Conservation (phyloP, 2,329 filamentous ascomycete genomes). For the Xylariaceae sp. region DNA sequence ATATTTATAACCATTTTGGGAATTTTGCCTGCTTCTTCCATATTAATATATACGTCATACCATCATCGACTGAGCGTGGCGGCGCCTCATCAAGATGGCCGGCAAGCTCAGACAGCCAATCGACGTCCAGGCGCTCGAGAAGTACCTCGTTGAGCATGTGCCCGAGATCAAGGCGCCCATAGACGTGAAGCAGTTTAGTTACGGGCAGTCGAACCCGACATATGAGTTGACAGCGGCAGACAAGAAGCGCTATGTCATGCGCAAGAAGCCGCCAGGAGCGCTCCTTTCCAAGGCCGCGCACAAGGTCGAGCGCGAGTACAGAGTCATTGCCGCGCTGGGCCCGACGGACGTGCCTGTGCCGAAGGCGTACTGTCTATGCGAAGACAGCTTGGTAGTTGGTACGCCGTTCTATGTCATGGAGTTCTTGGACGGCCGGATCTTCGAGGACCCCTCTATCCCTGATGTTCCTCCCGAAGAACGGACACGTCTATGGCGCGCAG, state of each 20-base stretch:
- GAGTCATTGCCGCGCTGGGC: slow-evolving; percentile 78
- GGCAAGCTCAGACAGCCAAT: slow-evolving; percentile 87
- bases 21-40: background rate
- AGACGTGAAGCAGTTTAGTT: slow-evolving; percentile 93
- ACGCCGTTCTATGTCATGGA: slow-evolving; percentile 98
- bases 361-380: slow-evolving; percentile 75
- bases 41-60: background rate
- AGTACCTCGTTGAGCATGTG: slow-evolving; percentile 72
- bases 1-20: background rate
- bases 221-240: slow-evolving; percentile 78
- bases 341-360: slow-evolving; percentile 79
- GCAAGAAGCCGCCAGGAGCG: slow-evolving; percentile 96
- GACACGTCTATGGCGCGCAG: slow-evolving; percentile 77
- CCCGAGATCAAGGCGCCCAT: slow-evolving; percentile 78
- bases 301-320: slow-evolving; percentile 92
- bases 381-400: slow-evolving; percentile 72
- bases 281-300: slow-evolving; percentile 91
- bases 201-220: slow-evolving; percentile 95
- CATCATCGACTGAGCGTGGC: slow-evolving; percentile 52
- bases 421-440: slow-evolving; percentile 88
- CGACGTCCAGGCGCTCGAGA: slow-evolving; percentile 71
- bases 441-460: slow-evolving; percentile 80
- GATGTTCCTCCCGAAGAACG: slow-evolving; percentile 65
- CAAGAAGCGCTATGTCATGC: slow-evolving; percentile 74
- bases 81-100: slow-evolving; percentile 62